A percentile compares a stretch with the other conserved stretches of the same genome.
Conservation (phyloP, 495 filamentous ascomycete genomes). For the Penicillium turbatum region DNA sequence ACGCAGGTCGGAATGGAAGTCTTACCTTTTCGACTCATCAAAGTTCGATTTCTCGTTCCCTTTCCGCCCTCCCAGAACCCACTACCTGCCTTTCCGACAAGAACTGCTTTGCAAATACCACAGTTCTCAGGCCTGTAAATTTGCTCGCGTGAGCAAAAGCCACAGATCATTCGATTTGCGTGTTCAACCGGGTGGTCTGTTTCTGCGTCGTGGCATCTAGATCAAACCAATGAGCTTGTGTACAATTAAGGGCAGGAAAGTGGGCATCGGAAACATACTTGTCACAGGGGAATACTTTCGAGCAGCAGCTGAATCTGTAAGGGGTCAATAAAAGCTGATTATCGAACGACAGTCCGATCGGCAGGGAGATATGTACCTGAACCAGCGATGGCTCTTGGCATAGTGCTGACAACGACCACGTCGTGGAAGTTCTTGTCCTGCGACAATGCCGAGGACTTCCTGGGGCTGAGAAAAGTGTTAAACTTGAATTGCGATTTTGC, state of each 20-base stretch:
- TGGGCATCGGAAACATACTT: constrained; percentile 33
- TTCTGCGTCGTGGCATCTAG: constrained; percentile 69
- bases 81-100: constrained; percentile 64
- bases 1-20: constrained; percentile 1
- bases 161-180: constrained; percentile 87
- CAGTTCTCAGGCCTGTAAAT: constrained; percentile 78
- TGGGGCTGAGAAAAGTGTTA: constrained; percentile 30
- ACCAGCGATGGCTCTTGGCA: constrained; percentile 78
- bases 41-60: constrained; percentile 65
- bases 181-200: constrained; percentile 76
- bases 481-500: not conserved
- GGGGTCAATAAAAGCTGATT: not conserved
- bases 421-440: constrained; percentile 72
- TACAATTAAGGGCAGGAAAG: not conserved
- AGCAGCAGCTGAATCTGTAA: constrained; percentile 56
- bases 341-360: not conserved
- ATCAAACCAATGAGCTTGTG: constrained; percentile 8
- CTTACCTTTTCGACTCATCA: constrained; percentile 66
- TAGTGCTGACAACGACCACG: constrained; percentile 78
- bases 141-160: constrained; percentile 78
- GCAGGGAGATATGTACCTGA: constrained; percentile 47
- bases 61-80: constrained; percentile 94
- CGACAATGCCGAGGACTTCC: constrained; percentile 73
- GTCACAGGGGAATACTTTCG: constrained; percentile 75
- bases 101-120: constrained; percentile 64